Base-by-base conservation (phyloP, 176 grass and related monocot species). In the Areca catechu region DNA sequence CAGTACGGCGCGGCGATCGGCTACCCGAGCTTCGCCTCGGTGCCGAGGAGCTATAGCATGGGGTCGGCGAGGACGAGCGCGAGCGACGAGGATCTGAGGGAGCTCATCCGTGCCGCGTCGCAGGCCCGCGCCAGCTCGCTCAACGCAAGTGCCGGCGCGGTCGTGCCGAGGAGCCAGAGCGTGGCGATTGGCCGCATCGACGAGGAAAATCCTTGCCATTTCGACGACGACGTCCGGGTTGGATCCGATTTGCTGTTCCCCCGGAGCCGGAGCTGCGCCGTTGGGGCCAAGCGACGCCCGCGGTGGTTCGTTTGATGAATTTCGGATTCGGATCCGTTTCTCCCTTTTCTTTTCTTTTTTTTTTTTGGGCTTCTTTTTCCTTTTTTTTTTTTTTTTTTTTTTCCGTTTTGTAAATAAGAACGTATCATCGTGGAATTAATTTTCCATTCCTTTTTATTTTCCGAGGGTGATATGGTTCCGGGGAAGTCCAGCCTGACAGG, bases 111-210 rank as follows among this genome's bases (percentile, higher is more conserved):
- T 43, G 82, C 86, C 14, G 83, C 83, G 23, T 78, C 76, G 2
- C 71, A 86, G 82, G 61, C 78, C 51, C 75, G 69, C 4, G 10
- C 14, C 24, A n/a, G 27, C 27, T 29, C 5, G 27, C 27, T 29
- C 27, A 29, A 29, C 27, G 27, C 27, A 6, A 4, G 27, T 6
- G 27, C 0, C 34, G 2, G 34, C 34, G 1, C 0, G 5, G 9
- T 43, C 34, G 61, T 64, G 37, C 19, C 51, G 20, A 20, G 63
- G 15, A 84, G 86, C 77, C 76, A 77, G 37, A 95, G 86, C 61
- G 86, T 75, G 2, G 82, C 76, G 21, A 82, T 86, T 60, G 77
- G 62, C 7, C 49, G 83, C 54, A 95, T 95, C 69, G 86, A 95
- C 48, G 90, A 95, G 82, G 86, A 95, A 48, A 21, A 23, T 16